Evolutionary conservation across 768 basidiomycete genomes (phyloP).

Genomic region (Boletus reticuloceps): DNA sequence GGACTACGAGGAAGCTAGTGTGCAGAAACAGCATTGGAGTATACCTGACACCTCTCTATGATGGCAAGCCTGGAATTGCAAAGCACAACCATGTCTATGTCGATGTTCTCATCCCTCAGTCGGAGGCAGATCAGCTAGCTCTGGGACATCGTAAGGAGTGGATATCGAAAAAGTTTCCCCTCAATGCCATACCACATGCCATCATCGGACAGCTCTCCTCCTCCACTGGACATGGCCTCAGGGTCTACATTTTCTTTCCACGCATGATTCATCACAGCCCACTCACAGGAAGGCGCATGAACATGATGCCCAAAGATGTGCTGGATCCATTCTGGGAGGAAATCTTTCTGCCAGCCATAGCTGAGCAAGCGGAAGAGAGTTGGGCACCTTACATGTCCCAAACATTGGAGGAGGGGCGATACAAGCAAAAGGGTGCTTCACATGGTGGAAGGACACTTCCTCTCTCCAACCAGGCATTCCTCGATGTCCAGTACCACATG

Average conservation of each 20-base stretch:
- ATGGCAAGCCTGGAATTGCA: not conserved
- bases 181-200: conserved; percentile 6
- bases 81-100: conserved; percentile 20
- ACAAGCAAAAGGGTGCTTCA: not conserved
- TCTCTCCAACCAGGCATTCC: not conserved
- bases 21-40: not conserved
- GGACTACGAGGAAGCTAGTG: not conserved
- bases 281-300: not conserved
- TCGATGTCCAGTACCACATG: too few relatives aligned
- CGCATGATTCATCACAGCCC: conserved; percentile 3
- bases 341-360: conserved; percentile 2
- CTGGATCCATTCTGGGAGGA: conserved; percentile 9
- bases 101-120: conserved; percentile 12
- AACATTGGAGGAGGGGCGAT: not conserved
- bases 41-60: not conserved
- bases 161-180: conserved; percentile 5
- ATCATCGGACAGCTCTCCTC: too few relatives aligned
- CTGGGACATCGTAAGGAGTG: too few relatives aligned
- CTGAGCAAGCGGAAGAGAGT: not conserved
- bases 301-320: not conserved
- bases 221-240: too few relatives aligned
- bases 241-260: conserved; percentile 7
- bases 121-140: not conserved
- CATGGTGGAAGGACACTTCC: not conserved
- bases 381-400: not conserved